These are phyloP conservation scores for Glaciozyma martinii DNA, from an alignment of 768 basidiomycete species.

Conservation along the genomic window DNA sequence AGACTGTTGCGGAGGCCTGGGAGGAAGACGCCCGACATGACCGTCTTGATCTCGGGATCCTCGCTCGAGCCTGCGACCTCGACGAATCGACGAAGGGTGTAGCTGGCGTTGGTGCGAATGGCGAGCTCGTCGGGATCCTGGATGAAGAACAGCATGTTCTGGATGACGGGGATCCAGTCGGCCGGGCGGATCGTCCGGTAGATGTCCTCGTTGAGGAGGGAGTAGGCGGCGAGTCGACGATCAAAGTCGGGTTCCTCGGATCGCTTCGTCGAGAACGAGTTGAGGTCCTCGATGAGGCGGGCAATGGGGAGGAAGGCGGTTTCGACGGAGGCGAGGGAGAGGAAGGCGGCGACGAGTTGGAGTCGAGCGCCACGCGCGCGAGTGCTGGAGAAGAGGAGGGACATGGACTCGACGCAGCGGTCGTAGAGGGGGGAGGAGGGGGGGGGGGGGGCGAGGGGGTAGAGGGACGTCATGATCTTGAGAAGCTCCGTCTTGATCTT, in stretches of 20 bases:
- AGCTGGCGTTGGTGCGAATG: constrained; percentile 70
- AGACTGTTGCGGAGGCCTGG: constrained; percentile 73
- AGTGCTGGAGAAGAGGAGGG: constrained; percentile 66
- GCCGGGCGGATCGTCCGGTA: constrained; percentile 47
- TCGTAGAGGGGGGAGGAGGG: constrained; percentile 37
- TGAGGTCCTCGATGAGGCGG: constrained; percentile 57
- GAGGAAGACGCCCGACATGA: constrained; percentile 55
- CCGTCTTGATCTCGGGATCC: constrained; percentile 42
- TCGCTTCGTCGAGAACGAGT: constrained; percentile 72
- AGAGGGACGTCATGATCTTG: constrained; percentile 56
- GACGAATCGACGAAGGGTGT: constrained; percentile 66
- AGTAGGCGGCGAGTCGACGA: constrained; percentile 66
- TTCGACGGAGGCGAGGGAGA: constrained; percentile 47
- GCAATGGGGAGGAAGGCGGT: constrained; percentile 47
- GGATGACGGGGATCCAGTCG: constrained; percentile 73
- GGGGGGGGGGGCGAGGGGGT: constrained; percentile 45
- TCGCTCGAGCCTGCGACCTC: constrained; percentile 41
- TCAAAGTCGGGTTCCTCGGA: constrained; percentile 92
- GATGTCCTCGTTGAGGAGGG: constrained; percentile 57
- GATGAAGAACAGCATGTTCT: constrained; percentile 74
- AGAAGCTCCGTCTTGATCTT: constrained; percentile 76
- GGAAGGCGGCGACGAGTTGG: constrained; percentile 60
- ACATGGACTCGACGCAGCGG: constrained; percentile 52
- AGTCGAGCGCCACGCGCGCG: constrained; percentile 63
- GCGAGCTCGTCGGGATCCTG: constrained; percentile 84